These are phyloP conservation scores for Globisporangium uncinulatum DNA, from an alignment of 352 stramenopile genomes.

Conservation along the genomic window DNA sequence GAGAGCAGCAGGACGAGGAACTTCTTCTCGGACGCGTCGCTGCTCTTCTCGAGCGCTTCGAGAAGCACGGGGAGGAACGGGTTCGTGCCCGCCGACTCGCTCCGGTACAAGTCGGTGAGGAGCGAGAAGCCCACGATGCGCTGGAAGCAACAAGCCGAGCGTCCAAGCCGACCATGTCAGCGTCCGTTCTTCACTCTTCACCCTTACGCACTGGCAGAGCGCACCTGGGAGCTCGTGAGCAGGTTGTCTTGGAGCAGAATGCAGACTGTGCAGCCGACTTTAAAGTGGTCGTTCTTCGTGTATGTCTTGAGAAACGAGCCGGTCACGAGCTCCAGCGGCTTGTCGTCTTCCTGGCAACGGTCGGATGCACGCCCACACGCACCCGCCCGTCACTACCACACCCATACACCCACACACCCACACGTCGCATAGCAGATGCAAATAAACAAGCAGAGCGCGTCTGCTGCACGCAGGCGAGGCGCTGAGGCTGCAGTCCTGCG, in stretches of 20 bases:
- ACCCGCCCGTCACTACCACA: neutral
- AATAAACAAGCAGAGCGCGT: neutral
- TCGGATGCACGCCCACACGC: too few species aligned
- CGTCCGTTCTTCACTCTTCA: neutral
- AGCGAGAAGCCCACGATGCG: constrained; percentile 85
- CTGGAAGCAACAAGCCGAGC: constrained; percentile 21
- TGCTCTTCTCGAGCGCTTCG: constrained; percentile 71
- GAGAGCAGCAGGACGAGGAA: constrained; percentile 71
- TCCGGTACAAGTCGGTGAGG: constrained; percentile 79
- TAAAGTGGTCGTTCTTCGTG: constrained; percentile 88
- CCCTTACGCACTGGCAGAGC: neutral
- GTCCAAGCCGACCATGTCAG: neutral
- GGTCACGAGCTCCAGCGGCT: constrained; percentile 68
- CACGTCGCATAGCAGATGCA: constrained; percentile 3
- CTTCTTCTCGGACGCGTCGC: constrained; percentile 70
- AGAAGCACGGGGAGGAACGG: constrained; percentile 87
- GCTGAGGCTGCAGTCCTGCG: neutral
- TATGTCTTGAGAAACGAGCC: constrained; percentile 72
- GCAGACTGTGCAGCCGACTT: constrained; percentile 88
- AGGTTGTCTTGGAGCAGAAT: constrained; percentile 89
- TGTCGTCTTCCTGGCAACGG: constrained; percentile 67
- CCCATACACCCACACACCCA: neutral
- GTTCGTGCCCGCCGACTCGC: constrained; percentile 70
- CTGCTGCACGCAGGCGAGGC: neutral
- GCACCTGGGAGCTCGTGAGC: constrained; percentile 84